Evolutionary conservation across 2,329 filamentous ascomycete genomes (phyloP), one percentile per base, ranked within the genome.

Genomic region (Fusarium sp.): DNA sequence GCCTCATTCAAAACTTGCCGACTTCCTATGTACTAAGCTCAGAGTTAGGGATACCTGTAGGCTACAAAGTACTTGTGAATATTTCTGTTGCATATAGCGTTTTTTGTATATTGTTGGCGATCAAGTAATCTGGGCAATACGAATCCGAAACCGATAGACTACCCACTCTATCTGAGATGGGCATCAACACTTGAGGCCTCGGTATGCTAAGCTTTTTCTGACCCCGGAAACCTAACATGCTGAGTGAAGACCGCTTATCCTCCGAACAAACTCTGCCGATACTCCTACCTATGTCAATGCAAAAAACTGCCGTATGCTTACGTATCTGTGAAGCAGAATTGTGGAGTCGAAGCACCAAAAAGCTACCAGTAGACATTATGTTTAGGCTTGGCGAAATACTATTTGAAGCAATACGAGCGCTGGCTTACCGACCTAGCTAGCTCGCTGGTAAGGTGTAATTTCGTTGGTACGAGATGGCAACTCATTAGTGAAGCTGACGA

Each of bases 321-420:
- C 59, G 57, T 54, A 71, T 53, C 27, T 48, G 42, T 33, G 32
- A 44, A 64, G 68, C 49, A 45, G 52, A 32, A 59, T 45, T 40
- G 65, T 70, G 69, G 69, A 71, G 69, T 57, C 46, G 23, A 63
- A 59, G 58, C 56, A 58, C 41, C 23, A 59, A 54, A 37, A 61
- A 38, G 26, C 48, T 52, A 30, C 30, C 30, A 11, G 5, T 30
- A n/a, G 17, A 52, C 46, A 56, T 54, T 44, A 65, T 69, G 49
- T 54, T 66, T 65, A 71, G 53, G 61, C 69, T 71, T 72, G 69
- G 69, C 69, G 40, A 45, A 56, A 58, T 53, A 66, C 55, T 52
- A 58, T 60, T 23, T 40, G 42, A 65, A 64, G 59, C 35, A 69
- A 67, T 59, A 71, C 65, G 65, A 72, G 64, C 41, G 40, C 37